A percentile compares a stretch with the other conserved stretches of the same genome.
phyloP scores from a whole-genome alignment of 2,329 filamentous ascomycete genomes.

The Sphaerulina populicola region DNA sequence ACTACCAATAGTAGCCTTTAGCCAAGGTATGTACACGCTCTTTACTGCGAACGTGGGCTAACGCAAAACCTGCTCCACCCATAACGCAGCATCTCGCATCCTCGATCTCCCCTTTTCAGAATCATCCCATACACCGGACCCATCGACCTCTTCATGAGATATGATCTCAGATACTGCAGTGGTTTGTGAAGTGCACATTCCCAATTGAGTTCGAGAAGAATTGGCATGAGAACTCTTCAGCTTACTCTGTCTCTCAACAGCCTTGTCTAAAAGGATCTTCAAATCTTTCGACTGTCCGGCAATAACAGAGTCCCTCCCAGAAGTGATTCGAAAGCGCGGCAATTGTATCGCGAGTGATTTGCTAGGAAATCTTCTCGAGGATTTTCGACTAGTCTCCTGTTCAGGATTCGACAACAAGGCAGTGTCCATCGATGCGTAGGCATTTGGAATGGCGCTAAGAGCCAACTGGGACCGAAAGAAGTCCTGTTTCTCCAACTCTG shows the following conservation, averaged over 20 bases:
- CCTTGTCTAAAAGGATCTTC: slow-evolving; percentile 34
- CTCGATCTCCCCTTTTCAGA: slow-evolving; percentile 15
- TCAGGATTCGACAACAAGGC: neutral
- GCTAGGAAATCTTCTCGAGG: slow-evolving; percentile 38
- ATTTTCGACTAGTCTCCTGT: slow-evolving; percentile 17
- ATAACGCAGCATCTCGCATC: slow-evolving; percentile 17
- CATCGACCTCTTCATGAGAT: slow-evolving; percentile 32
- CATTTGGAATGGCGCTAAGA: neutral
- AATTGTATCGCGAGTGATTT: slow-evolving; percentile 34
- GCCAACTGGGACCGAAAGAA: slow-evolving; percentile 21
- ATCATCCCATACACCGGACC: slow-evolving; percentile 22
- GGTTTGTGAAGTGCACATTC: slow-evolving; percentile 13
- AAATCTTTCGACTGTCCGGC: slow-evolving; percentile 38
- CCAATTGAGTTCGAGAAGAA: neutral
- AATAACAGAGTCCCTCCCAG: slow-evolving; percentile 35
- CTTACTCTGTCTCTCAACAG: slow-evolving; percentile 31
- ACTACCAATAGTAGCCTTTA: too few species aligned
- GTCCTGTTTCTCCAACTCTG: slow-evolving; percentile 26
- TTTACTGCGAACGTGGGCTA: neutral
- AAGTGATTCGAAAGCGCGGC: slow-evolving; percentile 37
- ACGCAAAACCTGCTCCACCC: slow-evolving; percentile 13
- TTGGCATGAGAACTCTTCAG: neutral
- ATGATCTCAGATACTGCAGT: slow-evolving; percentile 21
- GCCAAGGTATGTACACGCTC: too few species aligned
- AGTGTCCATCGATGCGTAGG: neutral